phyloP scores from a whole-genome alignment of 2,329 filamentous ascomycete genomes.

The Botrytis hyacinthi region DNA sequence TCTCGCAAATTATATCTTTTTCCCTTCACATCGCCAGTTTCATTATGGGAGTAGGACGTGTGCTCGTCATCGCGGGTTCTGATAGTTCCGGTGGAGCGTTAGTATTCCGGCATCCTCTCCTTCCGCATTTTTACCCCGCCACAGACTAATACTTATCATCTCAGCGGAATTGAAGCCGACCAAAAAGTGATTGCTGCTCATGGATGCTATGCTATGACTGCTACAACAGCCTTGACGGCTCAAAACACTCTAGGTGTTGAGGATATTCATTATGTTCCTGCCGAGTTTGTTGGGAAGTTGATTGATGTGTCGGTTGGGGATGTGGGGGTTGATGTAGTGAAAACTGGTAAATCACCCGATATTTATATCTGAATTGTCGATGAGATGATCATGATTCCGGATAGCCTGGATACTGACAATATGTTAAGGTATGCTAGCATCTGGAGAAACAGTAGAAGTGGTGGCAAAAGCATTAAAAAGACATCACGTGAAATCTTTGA shows the following conservation, averaged over 20 bases:
- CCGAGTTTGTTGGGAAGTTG: conserved; percentile 77
- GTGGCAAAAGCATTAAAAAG: conserved; percentile 63
- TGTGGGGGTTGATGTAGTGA: conserved; percentile 84
- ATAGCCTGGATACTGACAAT: background rate
- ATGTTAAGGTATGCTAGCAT: conserved; percentile 74
- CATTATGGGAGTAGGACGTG: conserved; percentile 44
- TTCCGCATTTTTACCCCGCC: conserved; percentile 21
- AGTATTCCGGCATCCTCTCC: conserved; percentile 40
- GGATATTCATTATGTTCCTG: conserved; percentile 75
- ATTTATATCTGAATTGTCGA: background rate
- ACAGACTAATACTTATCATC: conserved; percentile 23
- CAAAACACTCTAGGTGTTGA: conserved; percentile 87
- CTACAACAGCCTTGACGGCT: conserved; percentile 91
- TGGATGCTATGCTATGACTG: conserved; percentile 93
- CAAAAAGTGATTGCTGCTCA: conserved; percentile 92
- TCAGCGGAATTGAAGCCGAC: conserved; percentile 88
- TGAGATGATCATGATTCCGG: background rate
- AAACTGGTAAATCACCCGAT: conserved; percentile 66
- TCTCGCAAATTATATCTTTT: background rate
- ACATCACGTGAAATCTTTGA: conserved; percentile 56
- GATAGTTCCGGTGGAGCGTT: conserved; percentile 75
- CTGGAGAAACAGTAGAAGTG: conserved; percentile 64
- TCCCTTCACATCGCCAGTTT: background rate
- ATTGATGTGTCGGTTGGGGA: conserved; percentile 83
- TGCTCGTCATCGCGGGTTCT: conserved; percentile 70